A percentile compares a stretch with the other conserved stretches of the same genome.
Conservation (phyloP, 306 rosid species). For the Castanospermum australe region DNA sequence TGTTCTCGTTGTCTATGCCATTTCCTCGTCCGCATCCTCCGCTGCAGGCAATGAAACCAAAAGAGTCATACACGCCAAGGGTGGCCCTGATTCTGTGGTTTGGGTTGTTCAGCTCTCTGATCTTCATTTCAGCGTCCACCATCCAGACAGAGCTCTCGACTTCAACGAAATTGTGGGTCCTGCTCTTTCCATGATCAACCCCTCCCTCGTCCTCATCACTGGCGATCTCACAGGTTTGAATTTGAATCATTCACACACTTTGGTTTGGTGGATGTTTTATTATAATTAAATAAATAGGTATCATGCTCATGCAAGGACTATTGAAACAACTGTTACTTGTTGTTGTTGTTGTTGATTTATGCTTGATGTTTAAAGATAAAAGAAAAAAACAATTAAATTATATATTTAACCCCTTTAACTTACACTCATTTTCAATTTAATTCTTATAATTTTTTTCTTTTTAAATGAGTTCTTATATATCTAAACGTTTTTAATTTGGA, state of each 20-base stretch:
- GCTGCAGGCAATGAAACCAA: not conserved
- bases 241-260: not conserved
- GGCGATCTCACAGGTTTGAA: constrained; percentile 88
- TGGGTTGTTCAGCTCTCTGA: constrained; percentile 97
- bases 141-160: constrained; percentile 74
- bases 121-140: constrained; percentile 94
- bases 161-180: constrained; percentile 60
- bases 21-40: not conserved
- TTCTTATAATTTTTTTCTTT: no score
- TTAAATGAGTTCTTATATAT: no score
- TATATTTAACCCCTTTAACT: no score
- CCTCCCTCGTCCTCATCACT: constrained; percentile 90
- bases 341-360: not conserved
- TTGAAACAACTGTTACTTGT: no score
- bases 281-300: no score
- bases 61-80: constrained; percentile 39
- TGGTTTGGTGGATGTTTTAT: not conserved
- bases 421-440: no score
- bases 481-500: no score
- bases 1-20: not conserved
- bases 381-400: not conserved
- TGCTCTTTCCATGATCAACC: constrained; percentile 81
- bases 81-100: constrained; percentile 61
- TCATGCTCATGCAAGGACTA: no score
- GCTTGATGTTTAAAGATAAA: not conserved